Conservation (phyloP, 345 rosid genomes). For the Salix udensis region DNA sequence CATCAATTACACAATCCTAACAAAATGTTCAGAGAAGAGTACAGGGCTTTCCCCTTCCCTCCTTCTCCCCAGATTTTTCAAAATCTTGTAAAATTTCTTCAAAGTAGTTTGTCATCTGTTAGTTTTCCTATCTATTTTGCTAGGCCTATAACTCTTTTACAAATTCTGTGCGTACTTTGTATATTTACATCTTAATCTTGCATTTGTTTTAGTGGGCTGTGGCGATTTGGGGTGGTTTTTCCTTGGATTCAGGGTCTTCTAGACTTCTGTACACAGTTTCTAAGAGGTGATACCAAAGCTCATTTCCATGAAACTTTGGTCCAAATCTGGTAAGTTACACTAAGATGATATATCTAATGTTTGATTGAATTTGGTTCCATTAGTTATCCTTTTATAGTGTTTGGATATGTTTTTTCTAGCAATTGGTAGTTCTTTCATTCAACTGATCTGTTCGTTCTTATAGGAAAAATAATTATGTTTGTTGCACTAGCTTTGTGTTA, state of each 20-base stretch:
- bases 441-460: neutral
- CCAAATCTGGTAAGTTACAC: conserved; percentile 60
- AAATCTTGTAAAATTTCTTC: neutral
- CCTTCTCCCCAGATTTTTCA: neutral
- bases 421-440: neutral
- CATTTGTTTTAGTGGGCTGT: neutral
- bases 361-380: neutral
- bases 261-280: conserved; percentile 53
- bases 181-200: neutral
- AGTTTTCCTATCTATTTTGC: neutral
- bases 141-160: neutral
- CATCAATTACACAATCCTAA: no score
- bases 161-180: neutral
- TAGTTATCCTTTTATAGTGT: neutral
- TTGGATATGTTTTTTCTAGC: neutral
- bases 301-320: conserved; percentile 41
- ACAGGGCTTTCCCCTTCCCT: neutral
- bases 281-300: conserved; percentile 45
- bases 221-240: neutral
- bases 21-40: neutral
- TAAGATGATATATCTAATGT: neutral
- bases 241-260: conserved; percentile 62
- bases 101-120: neutral
- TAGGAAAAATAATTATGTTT: neutral
- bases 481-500: neutral